Percentiles rank a stretch among this genome's conserved stretches.
These are phyloP conservation scores for Cercospora sesami DNA, from an alignment of 2,329 filamentous ascomycete genomes.

Conservation along the genomic window DNA sequence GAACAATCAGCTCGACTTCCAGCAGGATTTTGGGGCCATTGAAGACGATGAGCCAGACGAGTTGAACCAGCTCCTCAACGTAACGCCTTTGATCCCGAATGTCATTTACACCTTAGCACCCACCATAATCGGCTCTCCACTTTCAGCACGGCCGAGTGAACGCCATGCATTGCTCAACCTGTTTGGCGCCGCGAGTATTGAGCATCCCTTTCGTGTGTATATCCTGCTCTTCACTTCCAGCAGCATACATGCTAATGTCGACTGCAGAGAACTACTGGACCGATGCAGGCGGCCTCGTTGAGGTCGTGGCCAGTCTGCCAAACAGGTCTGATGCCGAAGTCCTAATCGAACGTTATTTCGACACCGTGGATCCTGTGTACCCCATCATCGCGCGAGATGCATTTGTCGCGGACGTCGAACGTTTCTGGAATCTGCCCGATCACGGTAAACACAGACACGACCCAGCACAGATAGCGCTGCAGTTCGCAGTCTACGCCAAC, in stretches of 20 bases:
- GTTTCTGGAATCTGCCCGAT: slow-evolving; percentile 5
- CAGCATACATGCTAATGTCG: neutral
- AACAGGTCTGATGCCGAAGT: neutral
- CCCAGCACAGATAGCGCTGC: slow-evolving; percentile 3
- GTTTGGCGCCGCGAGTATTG: neutral
- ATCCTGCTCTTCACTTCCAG: neutral
- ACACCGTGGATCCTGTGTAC: neutral
- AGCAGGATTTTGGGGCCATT: neutral
- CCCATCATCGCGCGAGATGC: neutral
- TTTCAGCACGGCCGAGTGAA: neutral
- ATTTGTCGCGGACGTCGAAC: slow-evolving; percentile 5
- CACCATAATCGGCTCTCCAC: neutral
- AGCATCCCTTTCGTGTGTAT: neutral
- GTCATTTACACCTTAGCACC: neutral
- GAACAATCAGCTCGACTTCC: neutral
- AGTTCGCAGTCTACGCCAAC: slow-evolving; percentile 1
- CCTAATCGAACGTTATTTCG: neutral
- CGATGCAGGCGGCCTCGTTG: neutral
- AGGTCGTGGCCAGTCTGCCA: neutral
- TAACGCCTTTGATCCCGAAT: neutral
- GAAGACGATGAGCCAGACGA: neutral
- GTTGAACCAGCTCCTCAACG: neutral
- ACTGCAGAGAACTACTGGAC: neutral
- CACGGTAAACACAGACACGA: neutral
- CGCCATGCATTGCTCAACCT: neutral